Evolutionary conservation across 176 grass and related monocot species (phyloP).

Genomic region (Chloris gayana): DNA sequence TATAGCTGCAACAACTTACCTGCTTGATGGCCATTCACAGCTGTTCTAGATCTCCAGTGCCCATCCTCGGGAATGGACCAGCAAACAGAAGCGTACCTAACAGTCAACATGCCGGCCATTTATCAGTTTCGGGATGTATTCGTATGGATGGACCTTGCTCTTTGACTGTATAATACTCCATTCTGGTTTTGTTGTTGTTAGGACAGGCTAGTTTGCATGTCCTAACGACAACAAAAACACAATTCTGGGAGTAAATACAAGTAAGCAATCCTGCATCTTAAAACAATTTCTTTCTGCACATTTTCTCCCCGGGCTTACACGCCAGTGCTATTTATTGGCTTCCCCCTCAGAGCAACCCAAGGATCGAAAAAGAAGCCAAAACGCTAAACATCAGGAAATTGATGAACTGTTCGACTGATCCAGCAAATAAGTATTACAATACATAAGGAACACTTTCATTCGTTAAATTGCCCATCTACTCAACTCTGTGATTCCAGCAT

Average conservation of each 20-base stretch:
- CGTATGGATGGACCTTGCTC: not conserved
- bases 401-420: not conserved
- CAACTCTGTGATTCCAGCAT: not conserved
- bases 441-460: not conserved
- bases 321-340: not conserved
- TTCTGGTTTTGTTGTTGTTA: too few relatives aligned
- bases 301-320: not conserved
- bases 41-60: too few relatives aligned
- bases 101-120: not conserved
- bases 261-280: too few relatives aligned
- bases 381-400: slow-evolving; percentile 1
- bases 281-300: too few relatives aligned
- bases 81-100: not conserved
- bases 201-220: too few relatives aligned
- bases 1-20: not conserved
- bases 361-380: not conserved
- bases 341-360: not conserved
- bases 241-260: too few relatives aligned
- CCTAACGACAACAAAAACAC: too few relatives aligned
- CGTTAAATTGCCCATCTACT: not conserved
- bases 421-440: not conserved
- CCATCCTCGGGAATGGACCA: not conserved
- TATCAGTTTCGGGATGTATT: not conserved
- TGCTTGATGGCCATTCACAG: not conserved
- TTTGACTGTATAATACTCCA: too few relatives aligned